These are phyloP conservation scores for Penicillium sp. DNA, from an alignment of 2,329 filamentous ascomycete species.

Conservation along the genomic window DNA sequence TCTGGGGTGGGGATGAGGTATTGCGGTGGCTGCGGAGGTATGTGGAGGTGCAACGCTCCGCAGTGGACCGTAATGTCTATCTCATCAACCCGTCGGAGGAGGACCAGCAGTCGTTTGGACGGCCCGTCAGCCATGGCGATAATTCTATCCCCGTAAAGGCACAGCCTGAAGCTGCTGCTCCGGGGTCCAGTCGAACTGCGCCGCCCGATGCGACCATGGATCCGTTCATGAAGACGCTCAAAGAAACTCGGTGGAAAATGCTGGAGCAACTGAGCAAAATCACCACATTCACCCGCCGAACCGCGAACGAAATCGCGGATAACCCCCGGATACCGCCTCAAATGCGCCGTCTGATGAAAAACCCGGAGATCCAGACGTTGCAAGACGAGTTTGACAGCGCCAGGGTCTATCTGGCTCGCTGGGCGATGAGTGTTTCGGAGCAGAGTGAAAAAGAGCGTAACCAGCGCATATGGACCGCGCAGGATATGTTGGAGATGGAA, in stretches of 20 bases:
- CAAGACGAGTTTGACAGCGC: constrained; percentile 98
- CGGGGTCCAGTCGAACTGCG: constrained; percentile 25
- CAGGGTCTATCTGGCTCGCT: constrained; percentile 85
- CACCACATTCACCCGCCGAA: constrained; percentile 88
- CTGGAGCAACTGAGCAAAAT: constrained; percentile 97
- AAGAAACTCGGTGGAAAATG: constrained; percentile 93
- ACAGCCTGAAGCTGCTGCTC: constrained; percentile 37
- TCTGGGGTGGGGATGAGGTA: constrained; percentile 97
- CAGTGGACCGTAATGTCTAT: constrained; percentile 84
- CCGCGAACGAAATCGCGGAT: constrained; percentile 86
- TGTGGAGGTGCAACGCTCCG: constrained; percentile 74
- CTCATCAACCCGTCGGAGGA: constrained; percentile 82
- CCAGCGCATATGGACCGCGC: constrained; percentile 86
- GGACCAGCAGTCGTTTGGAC: constrained; percentile 76
- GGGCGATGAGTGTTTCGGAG: constrained; percentile 98
- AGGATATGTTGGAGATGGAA: constrained; percentile 88
- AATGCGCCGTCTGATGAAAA: constrained; percentile 75
- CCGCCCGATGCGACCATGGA: constrained; percentile 75
- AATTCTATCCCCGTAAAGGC: constrained; percentile 36
- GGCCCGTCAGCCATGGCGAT: constrained; percentile 38
- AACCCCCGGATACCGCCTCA: constrained; percentile 89
- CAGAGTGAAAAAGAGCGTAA: constrained; percentile 86
- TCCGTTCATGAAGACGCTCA: constrained; percentile 86
- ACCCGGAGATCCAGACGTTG: constrained; percentile 89
- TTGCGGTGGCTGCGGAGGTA: constrained; percentile 85